Evolutionary conservation across 202 grass and related monocot genomes (phyloP), one percentile per base, ranked within the genome.

Genomic region (Zoysia matrella): DNA sequence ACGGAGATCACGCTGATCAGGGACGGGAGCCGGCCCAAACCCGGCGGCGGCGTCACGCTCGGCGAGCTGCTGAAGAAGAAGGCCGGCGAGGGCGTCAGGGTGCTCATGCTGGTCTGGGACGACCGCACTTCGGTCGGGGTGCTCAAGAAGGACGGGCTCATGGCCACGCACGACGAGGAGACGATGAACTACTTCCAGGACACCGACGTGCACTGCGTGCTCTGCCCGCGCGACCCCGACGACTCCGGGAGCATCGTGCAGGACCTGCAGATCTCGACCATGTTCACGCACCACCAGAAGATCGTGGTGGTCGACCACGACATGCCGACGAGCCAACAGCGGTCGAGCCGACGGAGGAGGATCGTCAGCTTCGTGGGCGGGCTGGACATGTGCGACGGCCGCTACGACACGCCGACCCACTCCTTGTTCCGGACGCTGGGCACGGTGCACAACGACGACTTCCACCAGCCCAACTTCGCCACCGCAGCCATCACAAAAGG

Each of bases 251-350:
- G 91, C 84, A 67, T 94, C 50, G 76, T 94, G 60, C 91, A 94
- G 64, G 91, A 91, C 65, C 55, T 94, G 2, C 78, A 94, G 85
- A 91, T 91, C 69, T 83, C 79, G 65, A 75, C 91, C 76, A 91
- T 93, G 94, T 95, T 95, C 88, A 95, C 93, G 45, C 93, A 95
- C 79, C 93, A 95, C 63, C 93, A 92, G 67, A 95, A 95, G 80
- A 88, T 83, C 9, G 72, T 95, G 42, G 66, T 95, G 14, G 88
- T 79, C 3, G 93, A 95, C 83, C 92, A 94, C 60, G 83, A 72
- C 68, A 82, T 94, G 92, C 92, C 92, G n/a, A 2, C 0, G 0
- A 36, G 30, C 30, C 2, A 0, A 10, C 0, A 0, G 6, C 4
- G 16, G 47, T 16, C 52, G 12, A 30, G 16, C 3, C 39, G 14